These are phyloP conservation scores for Trebouxia sp. DNA, from an alignment of 139 green algal genomes.

Conservation along the genomic window DNA sequence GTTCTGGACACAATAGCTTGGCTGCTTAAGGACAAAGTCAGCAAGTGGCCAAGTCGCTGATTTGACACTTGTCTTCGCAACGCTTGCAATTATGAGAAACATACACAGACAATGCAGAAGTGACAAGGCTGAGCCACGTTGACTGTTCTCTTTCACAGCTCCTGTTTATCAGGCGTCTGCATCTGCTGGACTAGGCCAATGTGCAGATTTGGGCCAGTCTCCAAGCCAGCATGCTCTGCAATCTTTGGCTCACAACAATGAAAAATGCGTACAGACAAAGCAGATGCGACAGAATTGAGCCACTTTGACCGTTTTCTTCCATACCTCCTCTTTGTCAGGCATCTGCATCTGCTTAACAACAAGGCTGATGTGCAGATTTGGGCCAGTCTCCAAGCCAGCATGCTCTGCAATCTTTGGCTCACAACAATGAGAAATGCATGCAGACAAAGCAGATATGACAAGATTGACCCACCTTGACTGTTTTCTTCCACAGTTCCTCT, in stretches of 20 bases:
- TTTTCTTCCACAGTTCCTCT: neutral
- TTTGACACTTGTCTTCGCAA: no score
- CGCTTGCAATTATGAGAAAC: no score
- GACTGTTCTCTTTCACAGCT: neutral
- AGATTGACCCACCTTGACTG: slow-evolving; percentile 10
- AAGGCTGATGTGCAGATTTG: neutral
- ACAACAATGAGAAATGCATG: no score
- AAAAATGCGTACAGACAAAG: no score
- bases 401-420: slow-evolving; percentile 8
- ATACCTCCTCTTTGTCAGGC: neutral
- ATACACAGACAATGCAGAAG: no score
- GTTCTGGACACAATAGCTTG: slow-evolving; percentile 14
- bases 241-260: no score
- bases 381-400: slow-evolving; percentile 9
- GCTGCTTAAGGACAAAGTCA: slow-evolving; percentile 29
- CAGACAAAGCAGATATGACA: no score
- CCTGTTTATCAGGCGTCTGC: neutral
- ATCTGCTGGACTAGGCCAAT: neutral
- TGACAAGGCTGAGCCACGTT: no score
- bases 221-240: neutral
- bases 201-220: neutral
- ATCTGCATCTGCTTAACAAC: neutral
- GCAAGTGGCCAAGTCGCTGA: slow-evolving; percentile 7
- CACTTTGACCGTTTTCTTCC: neutral
- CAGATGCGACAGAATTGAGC: no score